Conservation (phyloP, 495 filamentous ascomycete species). For the Lichenothelia convexa region DNA sequence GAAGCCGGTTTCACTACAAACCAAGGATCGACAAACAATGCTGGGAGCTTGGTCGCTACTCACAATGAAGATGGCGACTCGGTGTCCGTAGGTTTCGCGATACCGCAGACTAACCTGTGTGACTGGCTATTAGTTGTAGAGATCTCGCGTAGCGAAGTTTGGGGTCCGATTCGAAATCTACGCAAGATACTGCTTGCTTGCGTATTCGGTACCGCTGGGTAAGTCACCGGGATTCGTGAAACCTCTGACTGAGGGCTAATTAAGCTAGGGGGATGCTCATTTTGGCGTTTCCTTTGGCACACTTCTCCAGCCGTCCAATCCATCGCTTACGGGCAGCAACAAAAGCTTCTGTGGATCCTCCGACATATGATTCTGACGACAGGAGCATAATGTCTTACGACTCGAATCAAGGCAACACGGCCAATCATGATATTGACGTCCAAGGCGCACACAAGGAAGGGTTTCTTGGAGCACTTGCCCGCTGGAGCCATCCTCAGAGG, state of each 20-base stretch:
- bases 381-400: conserved; percentile 25
- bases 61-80: conserved; percentile 44
- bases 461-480: conserved; percentile 17
- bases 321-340: conserved; percentile 59
- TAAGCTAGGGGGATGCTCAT: conserved; percentile 43
- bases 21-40: conserved; percentile 34
- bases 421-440: conserved; percentile 20
- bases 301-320: conserved; percentile 65
- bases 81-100: conserved; percentile 57
- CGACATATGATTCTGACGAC: conserved; percentile 30
- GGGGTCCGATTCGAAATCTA: conserved; percentile 51
- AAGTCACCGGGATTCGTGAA: no score
- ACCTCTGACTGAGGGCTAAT: no score
- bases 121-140: conserved; percentile 74
- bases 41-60: conserved; percentile 44
- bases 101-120: conserved; percentile 41
- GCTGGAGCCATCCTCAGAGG: conserved; percentile 14
- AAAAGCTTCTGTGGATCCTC: conserved; percentile 51
- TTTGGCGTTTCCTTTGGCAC: conserved; percentile 56
- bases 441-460: conserved; percentile 25
- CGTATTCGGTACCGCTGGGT: conserved; percentile 69
- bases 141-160: conserved; percentile 53
- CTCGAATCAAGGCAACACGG: conserved; percentile 1
- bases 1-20: conserved; percentile 30
- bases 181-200: conserved; percentile 63